phyloP scores from a whole-genome alignment of 805 yeast species.

The Metschnikowia proteae region DNA sequence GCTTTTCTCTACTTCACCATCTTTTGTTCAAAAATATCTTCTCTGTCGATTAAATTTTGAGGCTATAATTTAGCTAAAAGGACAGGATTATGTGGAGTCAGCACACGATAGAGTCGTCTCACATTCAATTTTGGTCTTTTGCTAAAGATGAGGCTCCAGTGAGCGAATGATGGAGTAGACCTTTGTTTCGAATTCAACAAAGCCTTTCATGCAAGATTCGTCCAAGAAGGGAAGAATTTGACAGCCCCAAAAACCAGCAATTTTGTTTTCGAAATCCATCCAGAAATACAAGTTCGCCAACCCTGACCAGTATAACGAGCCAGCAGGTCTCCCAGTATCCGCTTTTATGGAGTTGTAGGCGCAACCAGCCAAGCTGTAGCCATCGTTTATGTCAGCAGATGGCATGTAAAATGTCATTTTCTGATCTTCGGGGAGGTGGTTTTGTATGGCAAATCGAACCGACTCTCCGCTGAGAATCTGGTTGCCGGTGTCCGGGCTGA shows the following conservation, averaged over 20 bases:
- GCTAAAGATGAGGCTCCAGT: slow-evolving; percentile 7
- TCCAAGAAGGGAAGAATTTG: slow-evolving; percentile 37
- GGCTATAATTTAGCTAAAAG: no score
- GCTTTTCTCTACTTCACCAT: no score
- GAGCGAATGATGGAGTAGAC: slow-evolving; percentile 7
- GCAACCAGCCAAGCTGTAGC: slow-evolving; percentile 33
- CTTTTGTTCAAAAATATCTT: no score
- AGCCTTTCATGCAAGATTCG: slow-evolving; percentile 11
- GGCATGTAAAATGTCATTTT: slow-evolving; percentile 20
- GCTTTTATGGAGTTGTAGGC: slow-evolving; percentile 24
- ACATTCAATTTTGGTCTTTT: background rate
- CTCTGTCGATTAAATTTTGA: no score
- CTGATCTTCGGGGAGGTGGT: slow-evolving; percentile 28
- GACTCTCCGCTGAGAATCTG: slow-evolving; percentile 27
- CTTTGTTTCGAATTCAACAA: slow-evolving; percentile 13
- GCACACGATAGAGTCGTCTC: no score
- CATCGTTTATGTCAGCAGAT: slow-evolving; percentile 21
- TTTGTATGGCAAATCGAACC: slow-evolving; percentile 29
- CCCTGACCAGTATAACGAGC: slow-evolving; percentile 39
- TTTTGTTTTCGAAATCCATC: slow-evolving; percentile 35
- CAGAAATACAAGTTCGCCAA: slow-evolving; percentile 38
- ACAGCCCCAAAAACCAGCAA: slow-evolving; percentile 40
- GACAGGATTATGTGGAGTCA: no score
- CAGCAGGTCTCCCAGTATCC: slow-evolving; percentile 34
- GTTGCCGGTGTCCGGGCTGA: slow-evolving; percentile 34